Base-by-base conservation (phyloP, 371 early-diverging fungal genomes). In the Apophysomyces variabilis region DNA sequence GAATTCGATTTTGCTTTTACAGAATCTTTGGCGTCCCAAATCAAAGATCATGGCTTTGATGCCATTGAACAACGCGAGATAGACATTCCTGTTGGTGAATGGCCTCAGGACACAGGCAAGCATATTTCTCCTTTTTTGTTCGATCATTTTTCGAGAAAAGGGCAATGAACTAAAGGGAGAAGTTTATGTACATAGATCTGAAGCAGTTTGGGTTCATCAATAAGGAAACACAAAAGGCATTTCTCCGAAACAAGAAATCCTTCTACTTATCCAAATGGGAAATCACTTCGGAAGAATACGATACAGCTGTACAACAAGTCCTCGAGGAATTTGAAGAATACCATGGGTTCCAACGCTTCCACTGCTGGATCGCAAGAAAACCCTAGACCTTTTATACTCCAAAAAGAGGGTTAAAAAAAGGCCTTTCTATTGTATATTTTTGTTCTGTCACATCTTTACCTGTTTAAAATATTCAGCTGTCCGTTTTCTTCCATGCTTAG, bases 151-250 rank as follows among this genome's bases (percentile, higher is more conserved):
- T 26, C 21, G n/a, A 26, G 32, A 26, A 26, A 26, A 26, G 32
- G 32, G 32, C 32, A 26, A 26, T 26, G 32, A 3, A 26, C 32
- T 26, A 26, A 26, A 26, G 32, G 32, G 3, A 26, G 32, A 26
- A 26, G 0, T 26, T 26, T 26, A 26, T 26, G 3, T 2, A 26
- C 32, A 26, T 26, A 79, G 83, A 83, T 59, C 65, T 83, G 9
- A 83, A 83, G 46, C 83, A 83, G 56, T 83, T 83, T 69, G 83
- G 82, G 9, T 82, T 82, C 62, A 82, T 82, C 38, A 79, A 82
- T 60, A 77, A 79, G 60, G 83, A 79, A 59, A 76, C 72, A 6
- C 77, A 79, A 65, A 79, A 78, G 47, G 73, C 77, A 8, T 73
- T 60, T 35, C 58, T 78, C 11, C 57, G 74, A 54, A 82, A 79